Conservation (phyloP, 306 rosid genomes). For the Castanospermum australe region DNA sequence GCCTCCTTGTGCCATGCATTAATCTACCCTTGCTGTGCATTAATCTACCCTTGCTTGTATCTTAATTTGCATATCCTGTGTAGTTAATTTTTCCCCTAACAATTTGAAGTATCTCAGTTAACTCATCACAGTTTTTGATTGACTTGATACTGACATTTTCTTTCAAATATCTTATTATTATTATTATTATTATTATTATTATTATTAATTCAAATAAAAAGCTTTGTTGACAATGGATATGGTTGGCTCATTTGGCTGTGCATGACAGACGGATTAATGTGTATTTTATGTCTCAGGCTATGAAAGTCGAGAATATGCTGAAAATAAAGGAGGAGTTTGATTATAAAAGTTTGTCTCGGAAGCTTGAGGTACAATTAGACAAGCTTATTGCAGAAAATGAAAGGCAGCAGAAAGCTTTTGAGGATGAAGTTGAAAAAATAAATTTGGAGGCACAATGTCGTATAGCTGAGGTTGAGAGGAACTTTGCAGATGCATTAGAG, state of each 20-base stretch:
- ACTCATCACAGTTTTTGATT: not conserved
- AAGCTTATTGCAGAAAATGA: slow-evolving; percentile 90
- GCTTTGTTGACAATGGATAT: not conserved
- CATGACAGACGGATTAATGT: slow-evolving; percentile 18
- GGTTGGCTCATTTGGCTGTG: not conserved
- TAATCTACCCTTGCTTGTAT: slow-evolving; percentile 1
- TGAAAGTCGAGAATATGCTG: slow-evolving; percentile 98
- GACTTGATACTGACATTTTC: slow-evolving; percentile 4
- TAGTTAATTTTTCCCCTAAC: not conserved
- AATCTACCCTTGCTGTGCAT: not conserved
- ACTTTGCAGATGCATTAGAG: slow-evolving; percentile 91
- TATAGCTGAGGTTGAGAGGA: slow-evolving; percentile 78
- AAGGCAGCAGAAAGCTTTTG: slow-evolving; percentile 85
- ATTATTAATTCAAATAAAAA: slow-evolving; percentile 15
- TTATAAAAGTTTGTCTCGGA: slow-evolving; percentile 90
- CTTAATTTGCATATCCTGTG: not conserved
- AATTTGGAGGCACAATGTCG: slow-evolving; percentile 72
- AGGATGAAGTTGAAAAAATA: slow-evolving; percentile 79
- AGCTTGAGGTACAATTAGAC: slow-evolving; percentile 89
- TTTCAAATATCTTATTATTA: not conserved
- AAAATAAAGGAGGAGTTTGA: slow-evolving; percentile 98
- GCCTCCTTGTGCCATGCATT: not conserved
- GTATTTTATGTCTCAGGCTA: slow-evolving; percentile 54
- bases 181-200: not conserved
- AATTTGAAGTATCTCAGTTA: not conserved